Percentiles rank a stretch among this genome's conserved stretches.
phyloP scores from a whole-genome alignment of 306 rosid species.

The Hippophae rhamnoides region DNA sequence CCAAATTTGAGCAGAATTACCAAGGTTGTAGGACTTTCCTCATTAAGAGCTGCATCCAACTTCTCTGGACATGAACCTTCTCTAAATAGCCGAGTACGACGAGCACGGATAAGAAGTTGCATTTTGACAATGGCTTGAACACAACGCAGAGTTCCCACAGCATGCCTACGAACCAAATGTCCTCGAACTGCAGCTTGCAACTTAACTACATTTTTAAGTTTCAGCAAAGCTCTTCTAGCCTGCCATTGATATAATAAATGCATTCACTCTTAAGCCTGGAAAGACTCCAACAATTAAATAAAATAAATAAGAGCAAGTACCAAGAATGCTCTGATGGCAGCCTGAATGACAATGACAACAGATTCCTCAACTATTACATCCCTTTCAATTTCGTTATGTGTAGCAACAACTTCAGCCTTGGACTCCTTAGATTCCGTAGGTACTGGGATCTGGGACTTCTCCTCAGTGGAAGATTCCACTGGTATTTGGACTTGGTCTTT shows the following conservation, averaged over 20 bases:
- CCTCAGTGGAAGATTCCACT: conserved; percentile 21
- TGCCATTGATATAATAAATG: conserved; percentile 16
- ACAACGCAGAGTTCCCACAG: conserved; percentile 85
- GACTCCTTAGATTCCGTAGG: conserved; percentile 1
- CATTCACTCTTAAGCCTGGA: conserved; percentile 6
- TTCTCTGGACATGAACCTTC: conserved; percentile 22
- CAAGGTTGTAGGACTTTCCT: conserved; percentile 25
- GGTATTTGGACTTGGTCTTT: conserved; percentile 37
- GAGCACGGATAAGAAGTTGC: conserved; percentile 86
- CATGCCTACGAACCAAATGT: conserved; percentile 81
- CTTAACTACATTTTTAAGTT: conserved; percentile 55
- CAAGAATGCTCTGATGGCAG: conserved; percentile 66
- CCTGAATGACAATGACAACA: conserved; percentile 54
- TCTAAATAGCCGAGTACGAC: conserved; percentile 27
- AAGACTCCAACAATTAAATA: background rate
- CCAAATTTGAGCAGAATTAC: conserved; percentile 27
- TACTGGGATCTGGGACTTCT: background rate
- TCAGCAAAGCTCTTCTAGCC: conserved; percentile 49
- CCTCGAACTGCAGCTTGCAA: conserved; percentile 97
- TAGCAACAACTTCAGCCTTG: conserved; percentile 14
- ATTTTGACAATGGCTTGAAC: conserved; percentile 73
- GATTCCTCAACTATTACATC: conserved; percentile 43
- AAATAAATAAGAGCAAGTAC: conserved; percentile 34
- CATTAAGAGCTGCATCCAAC: conserved; percentile 20
- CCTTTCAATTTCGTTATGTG: conserved; percentile 29